Evolutionary conservation across 331 rosid genomes (phyloP).

Genomic region (Dryas integrifolia): DNA sequence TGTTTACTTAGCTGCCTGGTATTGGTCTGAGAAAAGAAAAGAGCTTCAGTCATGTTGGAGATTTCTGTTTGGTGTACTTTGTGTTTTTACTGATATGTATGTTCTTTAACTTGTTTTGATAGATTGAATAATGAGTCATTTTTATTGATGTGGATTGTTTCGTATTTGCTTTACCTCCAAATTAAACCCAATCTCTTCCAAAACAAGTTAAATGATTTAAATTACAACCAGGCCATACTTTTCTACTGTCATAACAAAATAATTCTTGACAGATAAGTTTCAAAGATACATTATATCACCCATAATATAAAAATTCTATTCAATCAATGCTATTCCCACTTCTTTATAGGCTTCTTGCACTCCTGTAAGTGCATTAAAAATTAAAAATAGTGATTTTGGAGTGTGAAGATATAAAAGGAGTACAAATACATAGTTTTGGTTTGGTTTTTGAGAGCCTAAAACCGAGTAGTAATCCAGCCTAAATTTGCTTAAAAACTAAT

Average conservation of each 20-base stretch:
- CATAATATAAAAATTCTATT: neutral
- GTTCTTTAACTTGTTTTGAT: constrained; percentile 2
- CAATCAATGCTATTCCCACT: too few species aligned
- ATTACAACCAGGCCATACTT: too few species aligned
- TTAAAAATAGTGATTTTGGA: too few species aligned
- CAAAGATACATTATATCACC: neutral
- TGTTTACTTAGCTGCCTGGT: neutral
- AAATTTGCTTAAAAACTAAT: neutral
- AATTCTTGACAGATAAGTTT: too few species aligned
- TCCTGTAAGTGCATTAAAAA: too few species aligned
- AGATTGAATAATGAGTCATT: neutral
- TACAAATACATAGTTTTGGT: too few species aligned
- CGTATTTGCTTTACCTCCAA: neutral
- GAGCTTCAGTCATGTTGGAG: neutral
- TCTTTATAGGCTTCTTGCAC: too few species aligned
- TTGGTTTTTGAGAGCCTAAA: neutral
- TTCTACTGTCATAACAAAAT: too few species aligned
- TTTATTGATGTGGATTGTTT: neutral
- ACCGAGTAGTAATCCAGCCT: neutral
- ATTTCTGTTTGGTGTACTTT: neutral
- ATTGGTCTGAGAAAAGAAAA: neutral
- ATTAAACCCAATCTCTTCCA: neutral
- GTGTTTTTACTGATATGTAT: neutral
- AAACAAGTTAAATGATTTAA: neutral
- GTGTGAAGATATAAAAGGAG: too few species aligned